Base-by-base conservation (phyloP, 2,329 filamentous ascomycete genomes). In the Myriosclerotinia curreyana region DNA sequence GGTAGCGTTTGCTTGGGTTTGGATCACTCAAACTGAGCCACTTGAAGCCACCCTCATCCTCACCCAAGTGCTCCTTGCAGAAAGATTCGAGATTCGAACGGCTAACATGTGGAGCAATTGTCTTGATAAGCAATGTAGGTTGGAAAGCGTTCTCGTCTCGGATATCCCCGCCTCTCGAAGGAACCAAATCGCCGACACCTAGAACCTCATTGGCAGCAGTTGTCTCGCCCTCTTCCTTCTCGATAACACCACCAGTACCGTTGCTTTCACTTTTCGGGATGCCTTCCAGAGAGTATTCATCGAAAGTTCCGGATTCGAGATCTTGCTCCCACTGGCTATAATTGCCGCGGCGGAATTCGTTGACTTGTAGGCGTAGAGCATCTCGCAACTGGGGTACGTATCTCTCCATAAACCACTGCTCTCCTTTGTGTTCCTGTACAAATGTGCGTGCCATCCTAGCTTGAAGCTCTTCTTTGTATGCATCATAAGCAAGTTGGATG, bases 381-480 rank as follows among this genome's bases (percentile, higher is more conserved):
- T 93, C 88, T 60, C 91, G 83, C 62, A 94, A 86, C 70, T 95
- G 91, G 0, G 91, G 85, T 38, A 96, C 88, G 72, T 99, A 99
- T 74, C 92, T 88, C 77, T 99, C 95, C 71, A 89, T 91, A 79
- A 99, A 99, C 95, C 95, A 99, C 75, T 99, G 94, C 76, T 99
- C 95, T 51, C 87, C 87, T 75, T 96, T 96, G 77, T 99, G 95
- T 71, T 92, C 89, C 58, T 89, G 86, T 50, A 99, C 95, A 75
- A 99, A 99, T 1, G 85, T 82, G 69, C 92, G 87, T 0, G 95
- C 93, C 89, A 96, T 94, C 75, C 87, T 88, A 5, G 83, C 85
- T 71, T 89, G 86, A 2, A 89, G 78, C 44, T 88, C 86, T 72
- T 89, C 86, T 70, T 88, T 88, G 73, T 89, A 89, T 0, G 79